Conservation (phyloP, 805 yeast genomes). For the Komagataella phaffii region DNA sequence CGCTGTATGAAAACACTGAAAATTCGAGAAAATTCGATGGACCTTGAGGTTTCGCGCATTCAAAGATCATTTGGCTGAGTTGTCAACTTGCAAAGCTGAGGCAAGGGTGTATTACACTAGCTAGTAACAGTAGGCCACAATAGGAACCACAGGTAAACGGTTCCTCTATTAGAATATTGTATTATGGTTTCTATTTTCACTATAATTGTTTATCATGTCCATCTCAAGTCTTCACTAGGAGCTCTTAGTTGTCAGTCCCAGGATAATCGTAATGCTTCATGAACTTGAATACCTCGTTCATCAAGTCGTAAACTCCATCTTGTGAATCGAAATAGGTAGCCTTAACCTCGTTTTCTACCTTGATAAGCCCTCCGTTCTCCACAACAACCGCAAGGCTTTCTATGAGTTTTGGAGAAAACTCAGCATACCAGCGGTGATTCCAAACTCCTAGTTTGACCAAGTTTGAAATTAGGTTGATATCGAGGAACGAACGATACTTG, state of each 20-base stretch:
- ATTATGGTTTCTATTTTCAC: background rate
- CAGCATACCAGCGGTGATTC: slow-evolving; percentile 96
- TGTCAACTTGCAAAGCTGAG: background rate
- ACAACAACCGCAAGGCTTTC: slow-evolving; percentile 46
- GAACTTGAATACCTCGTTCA: slow-evolving; percentile 36
- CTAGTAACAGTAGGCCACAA: background rate
- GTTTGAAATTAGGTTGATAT: slow-evolving; percentile 50
- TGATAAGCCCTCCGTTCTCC: slow-evolving; percentile 66
- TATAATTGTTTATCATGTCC: background rate
- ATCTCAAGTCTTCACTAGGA: background rate
- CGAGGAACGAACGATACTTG: slow-evolving; percentile 26
- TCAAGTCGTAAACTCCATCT: slow-evolving; percentile 42
- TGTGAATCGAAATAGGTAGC: slow-evolving; percentile 46
- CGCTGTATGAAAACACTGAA: background rate
- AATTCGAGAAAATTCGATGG: background rate
- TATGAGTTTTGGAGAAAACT: slow-evolving; percentile 65
- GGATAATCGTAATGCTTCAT: slow-evolving; percentile 23
- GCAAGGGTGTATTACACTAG: background rate
- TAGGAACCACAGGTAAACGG: background rate
- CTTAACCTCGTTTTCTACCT: slow-evolving; percentile 57
- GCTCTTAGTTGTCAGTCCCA: background rate
- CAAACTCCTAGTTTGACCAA: slow-evolving; percentile 80
- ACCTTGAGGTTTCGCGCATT: background rate
- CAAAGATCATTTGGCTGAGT: background rate
- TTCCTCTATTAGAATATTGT: background rate